Base-by-base conservation (phyloP, 768 basidiomycete genomes). In the Cyclocybe cylindracea region DNA sequence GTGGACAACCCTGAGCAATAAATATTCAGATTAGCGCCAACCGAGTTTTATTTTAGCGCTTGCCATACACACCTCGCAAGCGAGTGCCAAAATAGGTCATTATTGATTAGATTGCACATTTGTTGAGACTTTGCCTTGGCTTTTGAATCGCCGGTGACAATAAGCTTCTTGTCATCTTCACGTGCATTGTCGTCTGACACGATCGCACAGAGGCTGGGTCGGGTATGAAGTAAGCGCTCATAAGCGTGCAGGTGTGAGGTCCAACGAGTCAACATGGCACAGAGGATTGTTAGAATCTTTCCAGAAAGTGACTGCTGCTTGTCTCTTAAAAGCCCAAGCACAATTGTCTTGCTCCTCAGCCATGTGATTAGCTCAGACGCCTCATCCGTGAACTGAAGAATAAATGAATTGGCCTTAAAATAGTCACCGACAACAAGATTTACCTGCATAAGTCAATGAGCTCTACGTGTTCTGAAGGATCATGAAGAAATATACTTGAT, bases 361-460 rank as follows among this genome's bases (percentile, higher is more conserved):
- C 74, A 77, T 24, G 62, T 66, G 24, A 76, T 77, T 0, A 76
- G 61, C 1, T 74, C 62, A 7, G 61, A 55, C 11, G 69, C 70
- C 29, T 55, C 38, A 14, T 70, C 57, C 0, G 59, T 60, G 31
- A 61, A 58, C 44, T 37, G 41, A 16, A 52, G 40, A 29, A 54
- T 39, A 39, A 31, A 29, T n/a, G 52, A 51, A 11, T 65, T 63
- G 0, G 44, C 50, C 40, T 67, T 66, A 54, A 76, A 71, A 45
- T 68, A 73, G 43, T 77, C 62, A 1, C 70, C 66, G 32, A 76
- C 66, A 33, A 77, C 59, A 3, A 77, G 68, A 53, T 76, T 75
- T 13, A 71, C 60, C 71, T 75, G 54, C 0, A 35, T 19, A 49
- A 24, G 11, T 32, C 10, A 43, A 10, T 48, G 10, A 33, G 9